A percentile compares a stretch with the other conserved stretches of the same genome.
Conservation (phyloP, 345 rosid species). For the Raphanus sativus region DNA sequence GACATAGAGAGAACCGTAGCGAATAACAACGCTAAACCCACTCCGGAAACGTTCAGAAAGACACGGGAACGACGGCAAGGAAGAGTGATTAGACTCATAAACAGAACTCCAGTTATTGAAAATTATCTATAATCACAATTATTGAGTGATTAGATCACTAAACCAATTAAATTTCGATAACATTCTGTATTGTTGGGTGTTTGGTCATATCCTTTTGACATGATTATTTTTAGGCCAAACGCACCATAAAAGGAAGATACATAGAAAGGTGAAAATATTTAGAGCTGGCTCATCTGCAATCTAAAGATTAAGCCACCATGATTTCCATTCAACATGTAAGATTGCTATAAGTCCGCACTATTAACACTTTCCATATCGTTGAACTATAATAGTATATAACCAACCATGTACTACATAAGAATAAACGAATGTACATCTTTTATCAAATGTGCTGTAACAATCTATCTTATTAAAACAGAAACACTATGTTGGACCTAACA, state of each 20-base stretch:
- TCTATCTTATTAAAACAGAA: no score
- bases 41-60: no score
- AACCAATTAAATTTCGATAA: background rate
- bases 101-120: background rate
- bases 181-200: background rate
- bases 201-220: background rate
- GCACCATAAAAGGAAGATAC: background rate
- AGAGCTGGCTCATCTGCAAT: conserved; percentile 1
- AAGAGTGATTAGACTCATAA: background rate
- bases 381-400: background rate
- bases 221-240: background rate
- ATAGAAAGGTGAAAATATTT: background rate
- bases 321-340: background rate
- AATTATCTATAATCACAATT: background rate
- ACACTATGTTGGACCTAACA: no score
- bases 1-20: background rate
- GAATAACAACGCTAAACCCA: no score
- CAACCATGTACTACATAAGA: background rate
- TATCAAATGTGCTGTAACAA: background rate
- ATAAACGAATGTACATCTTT: background rate
- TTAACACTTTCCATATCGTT: background rate
- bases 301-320: background rate
- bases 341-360: background rate
- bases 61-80: background rate
- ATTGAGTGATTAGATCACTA: background rate